Base-by-base conservation (phyloP, 140 eudicot genomes). In the Flaveria floridana region DNA sequence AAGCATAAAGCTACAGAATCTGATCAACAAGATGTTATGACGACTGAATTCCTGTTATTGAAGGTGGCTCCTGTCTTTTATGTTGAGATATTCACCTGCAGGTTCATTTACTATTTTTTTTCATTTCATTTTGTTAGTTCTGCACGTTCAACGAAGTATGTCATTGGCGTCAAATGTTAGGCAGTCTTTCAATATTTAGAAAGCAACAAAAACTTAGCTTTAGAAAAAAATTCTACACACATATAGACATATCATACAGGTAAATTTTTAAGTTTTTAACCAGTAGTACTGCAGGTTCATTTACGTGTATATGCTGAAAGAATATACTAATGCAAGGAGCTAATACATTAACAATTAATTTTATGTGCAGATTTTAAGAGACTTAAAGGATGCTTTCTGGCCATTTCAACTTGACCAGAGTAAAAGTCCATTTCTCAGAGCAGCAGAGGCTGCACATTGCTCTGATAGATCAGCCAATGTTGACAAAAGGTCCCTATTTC, bases 391-490 rank as follows among this genome's bases (percentile, higher is more conserved):
- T 78, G 89, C 96, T 62, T 89, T 87, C 77, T 89, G 97, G 97
- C 97, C 97, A 21, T 91, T 91, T 83, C 96, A 89, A 77, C 83
- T 81, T 76, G 87, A 86, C 77, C 86, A 73, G 73, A 74, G 84
- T 41, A 80, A 70, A 68, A 89, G 91, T 81, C 91, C 84, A 18
- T 91, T 91, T 76, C 70, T 91, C 68, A 82, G 95, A 84, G 97
- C 96, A 73, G 97, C 96, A 76, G 84, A 85, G 75, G 97, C 97
- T 71, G 97, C 97, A 65, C 59, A 87, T 67, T 87, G 88, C 77
- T 84, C 83, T 76, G 85, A 83, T 78, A 82, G 88, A 65, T 87
- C 78, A 66, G 80, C 68, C 3, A 65, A 76, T 68, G 73, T 76
- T 55, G 82, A 82, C 47, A 84, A 86, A 79, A 82, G 95, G 95